Evolutionary conservation across 805 yeast species (phyloP), one percentile per base, ranked within the genome.

Genomic region (Ogataea haglerorum): DNA sequence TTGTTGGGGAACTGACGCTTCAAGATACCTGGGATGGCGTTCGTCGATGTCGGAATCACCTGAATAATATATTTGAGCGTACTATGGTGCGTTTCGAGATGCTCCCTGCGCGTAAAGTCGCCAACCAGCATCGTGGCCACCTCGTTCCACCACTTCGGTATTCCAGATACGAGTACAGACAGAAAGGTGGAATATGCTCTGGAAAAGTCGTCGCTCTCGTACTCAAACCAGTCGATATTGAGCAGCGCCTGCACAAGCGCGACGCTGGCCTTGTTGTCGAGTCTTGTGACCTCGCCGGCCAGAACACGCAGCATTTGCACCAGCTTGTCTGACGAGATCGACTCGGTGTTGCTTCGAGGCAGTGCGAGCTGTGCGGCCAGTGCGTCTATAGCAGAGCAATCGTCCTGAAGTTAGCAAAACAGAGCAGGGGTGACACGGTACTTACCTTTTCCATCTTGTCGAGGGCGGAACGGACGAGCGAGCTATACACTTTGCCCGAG

Each of bases 61-160:
- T 75, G 73, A 24, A 89, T 65, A 45, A 93, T 73, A 55, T 78
- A 78, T 42, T 67, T 63, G 39, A 91, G 64, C 30, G 86, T 70
- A 10, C 72, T 70, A 64, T 91, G 97, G 61, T 80, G 83, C 48
- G 79, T 44, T 12, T 44, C 41, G 13, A 59, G 19, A 28, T 40
- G 33, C 4, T 35, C 40, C 4, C 46, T 50, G 19, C 45, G 24
- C 7, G 45, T 38, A 52, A 91, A 85, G 53, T 80, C 88, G 14
- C 70, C 53, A 9, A 89, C 73, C n/a, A 91, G 62, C 43, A 76
- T 74, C 45, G 72, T 68, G 15, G 85, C 80, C n/a, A 91, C 86
- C 44, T 86, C 95, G 47, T 77, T 75, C 78, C 93, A 80, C 86
- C 95, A 91, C 60, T 81, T 86, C 6, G 98, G 98, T 45, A 82